These are phyloP conservation scores for Cercophora samala DNA, from an alignment of 495 filamentous ascomycete genomes.

Conservation along the genomic window DNA sequence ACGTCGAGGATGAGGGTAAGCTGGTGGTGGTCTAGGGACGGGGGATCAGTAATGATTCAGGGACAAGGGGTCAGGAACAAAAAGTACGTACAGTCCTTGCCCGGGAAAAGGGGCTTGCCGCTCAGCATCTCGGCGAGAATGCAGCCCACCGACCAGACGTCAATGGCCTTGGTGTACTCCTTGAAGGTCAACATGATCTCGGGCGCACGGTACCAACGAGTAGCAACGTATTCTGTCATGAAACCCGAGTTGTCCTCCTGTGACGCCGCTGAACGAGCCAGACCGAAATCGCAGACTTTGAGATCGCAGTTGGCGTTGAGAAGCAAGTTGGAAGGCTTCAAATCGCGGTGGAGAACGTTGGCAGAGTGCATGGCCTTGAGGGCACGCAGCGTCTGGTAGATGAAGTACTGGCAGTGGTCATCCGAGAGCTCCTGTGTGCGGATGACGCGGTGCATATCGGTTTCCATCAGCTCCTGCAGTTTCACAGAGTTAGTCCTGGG, in stretches of 20 bases:
- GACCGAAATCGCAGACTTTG: conserved; percentile 97
- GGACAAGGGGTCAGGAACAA: not conserved
- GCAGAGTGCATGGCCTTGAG: conserved; percentile 99
- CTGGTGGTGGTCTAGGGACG: conserved; percentile 86
- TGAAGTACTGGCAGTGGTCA: conserved; percentile 99
- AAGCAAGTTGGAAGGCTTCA: conserved; percentile 95
- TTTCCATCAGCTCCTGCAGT: conserved; percentile 94
- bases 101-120: conserved; percentile 96
- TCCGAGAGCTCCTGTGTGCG: conserved; percentile 98
- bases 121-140: conserved; percentile 99
- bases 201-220: conserved; percentile 96
- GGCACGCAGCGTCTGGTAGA: conserved; percentile 97
- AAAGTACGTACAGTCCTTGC: conserved; percentile 85
- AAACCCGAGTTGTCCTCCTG: conserved; percentile 99
- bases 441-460: conserved; percentile 99
- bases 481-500: conserved; percentile 4
- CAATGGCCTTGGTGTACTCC: conserved; percentile 99
- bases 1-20: conserved; percentile 97
- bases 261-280: conserved; percentile 87
- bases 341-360: conserved; percentile 94
- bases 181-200: conserved; percentile 99
- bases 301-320: conserved; percentile 99
- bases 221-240: conserved; percentile 99
- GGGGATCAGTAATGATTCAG: conserved; percentile 15
- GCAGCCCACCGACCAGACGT: conserved; percentile 99